Conservation (phyloP, 768 basidiomycete species). For the Sporobolomyces roseus region DNA sequence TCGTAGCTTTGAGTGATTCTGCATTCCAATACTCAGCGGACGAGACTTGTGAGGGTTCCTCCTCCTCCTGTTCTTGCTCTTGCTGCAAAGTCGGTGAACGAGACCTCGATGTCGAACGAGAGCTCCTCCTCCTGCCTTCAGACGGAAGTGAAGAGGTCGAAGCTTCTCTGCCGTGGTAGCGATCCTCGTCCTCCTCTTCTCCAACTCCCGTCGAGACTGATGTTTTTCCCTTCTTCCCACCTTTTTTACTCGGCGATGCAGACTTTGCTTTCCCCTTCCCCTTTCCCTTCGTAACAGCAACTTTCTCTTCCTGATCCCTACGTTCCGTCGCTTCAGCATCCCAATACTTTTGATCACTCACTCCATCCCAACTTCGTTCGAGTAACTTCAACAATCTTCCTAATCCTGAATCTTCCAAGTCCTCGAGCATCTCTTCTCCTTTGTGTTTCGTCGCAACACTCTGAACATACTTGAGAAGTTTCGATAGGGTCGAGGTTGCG, state of each 20-base stretch:
- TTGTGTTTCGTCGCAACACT: conserved; percentile 42
- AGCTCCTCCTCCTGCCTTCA: conserved; percentile 42
- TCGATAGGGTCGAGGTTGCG: conserved; percentile 59
- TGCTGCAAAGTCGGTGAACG: conserved; percentile 39
- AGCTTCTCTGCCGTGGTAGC: too few species aligned
- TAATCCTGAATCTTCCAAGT: conserved; percentile 63
- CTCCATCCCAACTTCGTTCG: conserved; percentile 70
- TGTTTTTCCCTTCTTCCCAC: conserved; percentile 45
- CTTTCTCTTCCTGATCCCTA: not conserved
- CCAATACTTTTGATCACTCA: conserved; percentile 73
- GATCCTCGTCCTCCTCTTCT: conserved; percentile 49
- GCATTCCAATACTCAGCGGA: conserved; percentile 2
- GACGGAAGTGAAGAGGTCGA: too few species aligned
- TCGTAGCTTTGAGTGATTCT: not conserved
- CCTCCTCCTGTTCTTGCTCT: conserved; percentile 2
- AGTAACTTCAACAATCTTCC: conserved; percentile 69
- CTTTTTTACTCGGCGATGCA: conserved; percentile 42
- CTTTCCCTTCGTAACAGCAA: not conserved
- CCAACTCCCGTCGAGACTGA: conserved; percentile 30
- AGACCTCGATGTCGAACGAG: conserved; percentile 43
- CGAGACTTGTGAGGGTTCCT: not conserved
- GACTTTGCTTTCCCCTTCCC: conserved; percentile 47
- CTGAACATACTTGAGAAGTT: conserved; percentile 65
- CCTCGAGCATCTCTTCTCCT: conserved; percentile 53
- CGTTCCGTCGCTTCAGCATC: conserved; percentile 40